Evolutionary conservation across 225 moss, liverwort and hornwort species (phyloP).

Genomic region (Anthoceros angustus): DNA sequence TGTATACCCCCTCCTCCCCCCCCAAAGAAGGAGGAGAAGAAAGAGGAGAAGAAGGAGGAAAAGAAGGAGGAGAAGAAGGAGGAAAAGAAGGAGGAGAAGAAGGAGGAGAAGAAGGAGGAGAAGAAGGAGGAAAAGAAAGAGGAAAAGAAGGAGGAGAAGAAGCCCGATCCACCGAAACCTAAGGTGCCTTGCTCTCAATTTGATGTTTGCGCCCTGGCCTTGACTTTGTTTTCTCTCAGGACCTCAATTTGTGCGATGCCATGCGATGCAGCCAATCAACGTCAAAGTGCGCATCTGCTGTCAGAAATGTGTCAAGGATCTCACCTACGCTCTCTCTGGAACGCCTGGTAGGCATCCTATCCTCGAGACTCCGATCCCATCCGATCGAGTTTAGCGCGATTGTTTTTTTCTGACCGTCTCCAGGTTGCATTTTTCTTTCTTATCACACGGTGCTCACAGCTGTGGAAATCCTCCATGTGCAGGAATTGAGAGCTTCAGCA

Average conservation of each 20-base stretch:
- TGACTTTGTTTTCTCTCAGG: neutral
- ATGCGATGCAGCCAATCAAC: neutral
- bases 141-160: conserved; percentile 1
- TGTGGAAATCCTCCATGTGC: neutral
- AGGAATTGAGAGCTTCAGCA: neutral
- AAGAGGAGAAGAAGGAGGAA: neutral
- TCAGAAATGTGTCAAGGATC: neutral
- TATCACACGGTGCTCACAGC: no score
- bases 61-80: neutral
- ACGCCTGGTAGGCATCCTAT: neutral
- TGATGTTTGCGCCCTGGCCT: neutral
- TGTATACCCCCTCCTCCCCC: neutral
- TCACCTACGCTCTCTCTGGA: neutral
- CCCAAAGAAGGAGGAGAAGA: neutral
- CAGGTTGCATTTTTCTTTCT: no score
- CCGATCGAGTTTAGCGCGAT: neutral
- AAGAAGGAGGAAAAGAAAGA: neutral
- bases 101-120: conserved; percentile 1
- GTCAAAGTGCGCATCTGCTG: conserved; percentile 2
- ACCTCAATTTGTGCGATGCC: neutral
- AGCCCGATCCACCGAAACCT: neutral
- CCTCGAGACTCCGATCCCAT: neutral
- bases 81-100: neutral
- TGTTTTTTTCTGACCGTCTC: no score
- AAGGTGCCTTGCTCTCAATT: neutral